These are phyloP conservation scores for Aspergillus conjunctus DNA, from an alignment of 495 filamentous ascomycete species.

Conservation along the genomic window DNA sequence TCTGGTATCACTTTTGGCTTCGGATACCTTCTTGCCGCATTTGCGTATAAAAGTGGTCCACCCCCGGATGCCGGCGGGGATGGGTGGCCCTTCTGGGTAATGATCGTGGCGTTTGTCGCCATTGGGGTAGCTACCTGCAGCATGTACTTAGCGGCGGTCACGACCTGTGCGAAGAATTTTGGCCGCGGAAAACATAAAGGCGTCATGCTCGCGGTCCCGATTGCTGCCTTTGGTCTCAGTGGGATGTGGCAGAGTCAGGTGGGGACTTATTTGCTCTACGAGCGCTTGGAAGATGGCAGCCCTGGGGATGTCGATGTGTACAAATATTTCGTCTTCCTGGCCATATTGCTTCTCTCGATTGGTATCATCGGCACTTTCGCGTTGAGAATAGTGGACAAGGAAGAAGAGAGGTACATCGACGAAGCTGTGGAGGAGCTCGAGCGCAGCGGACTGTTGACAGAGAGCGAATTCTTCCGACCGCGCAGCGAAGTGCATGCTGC, in stretches of 20 bases:
- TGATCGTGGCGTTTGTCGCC: constrained; percentile 79
- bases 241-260: constrained; percentile 94
- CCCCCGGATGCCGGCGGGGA: constrained; percentile 56
- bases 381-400: constrained; percentile 67
- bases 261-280: constrained; percentile 75
- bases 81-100: constrained; percentile 74
- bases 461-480: constrained; percentile 62
- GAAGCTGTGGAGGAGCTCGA: constrained; percentile 84
- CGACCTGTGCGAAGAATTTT: constrained; percentile 97
- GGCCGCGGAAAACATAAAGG: constrained; percentile 84
- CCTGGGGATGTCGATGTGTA: constrained; percentile 84
- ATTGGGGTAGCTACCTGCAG: constrained; percentile 80
- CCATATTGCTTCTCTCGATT: constrained; percentile 62
- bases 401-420: constrained; percentile 72
- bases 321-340: constrained; percentile 82
- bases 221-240: constrained; percentile 89
- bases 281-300: constrained; percentile 58
- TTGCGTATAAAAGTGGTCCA: constrained; percentile 68
- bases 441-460: constrained; percentile 78
- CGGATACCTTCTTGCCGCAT: constrained; percentile 83
- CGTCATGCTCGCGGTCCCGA: constrained; percentile 84
- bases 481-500: constrained; percentile 39
- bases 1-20: constrained; percentile 71
- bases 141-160: constrained; percentile 86
- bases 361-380: constrained; percentile 75